Conservation (phyloP, 345 rosid genomes). For the Clarkia xantiana region DNA sequence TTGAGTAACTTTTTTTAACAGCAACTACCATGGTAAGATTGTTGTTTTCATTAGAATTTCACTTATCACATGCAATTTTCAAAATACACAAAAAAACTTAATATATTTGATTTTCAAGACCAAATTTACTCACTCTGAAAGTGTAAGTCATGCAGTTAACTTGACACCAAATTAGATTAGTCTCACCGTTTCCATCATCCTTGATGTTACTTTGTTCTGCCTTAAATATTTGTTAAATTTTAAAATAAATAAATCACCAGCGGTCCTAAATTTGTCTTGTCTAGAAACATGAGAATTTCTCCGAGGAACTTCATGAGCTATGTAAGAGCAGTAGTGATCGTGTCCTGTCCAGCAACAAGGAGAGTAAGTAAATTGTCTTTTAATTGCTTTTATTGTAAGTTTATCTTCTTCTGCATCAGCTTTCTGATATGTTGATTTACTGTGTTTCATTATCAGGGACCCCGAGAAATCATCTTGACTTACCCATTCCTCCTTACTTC, state of each 20-base stretch:
- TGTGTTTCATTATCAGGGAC: conserved; percentile 42
- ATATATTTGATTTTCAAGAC: no score
- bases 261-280: not conserved
- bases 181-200: conserved; percentile 23
- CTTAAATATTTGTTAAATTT: conserved; percentile 15
- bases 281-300: conserved; percentile 19
- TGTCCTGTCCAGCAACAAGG: conserved; percentile 57
- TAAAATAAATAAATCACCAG: not conserved
- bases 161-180: conserved; percentile 34
- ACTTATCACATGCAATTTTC: conserved; percentile 34
- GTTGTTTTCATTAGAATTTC: conserved; percentile 53
- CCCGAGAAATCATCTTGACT: conserved; percentile 45
- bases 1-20: conserved; percentile 47
- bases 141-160: conserved; percentile 49
- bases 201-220: conserved; percentile 31
- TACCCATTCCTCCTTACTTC: conserved; percentile 30
- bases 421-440: conserved; percentile 16
- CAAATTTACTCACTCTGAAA: conserved; percentile 20
- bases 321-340: conserved; percentile 54
- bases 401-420: conserved; percentile 25
- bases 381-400: conserved; percentile 37
- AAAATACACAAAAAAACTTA: no score
- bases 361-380: conserved; percentile 50
- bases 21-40: conserved; percentile 47
- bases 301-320: conserved; percentile 45